These are phyloP conservation scores for Papilionanthe hybrid DNA, from an alignment of 116 monocot genomes.

Conservation along the genomic window DNA sequence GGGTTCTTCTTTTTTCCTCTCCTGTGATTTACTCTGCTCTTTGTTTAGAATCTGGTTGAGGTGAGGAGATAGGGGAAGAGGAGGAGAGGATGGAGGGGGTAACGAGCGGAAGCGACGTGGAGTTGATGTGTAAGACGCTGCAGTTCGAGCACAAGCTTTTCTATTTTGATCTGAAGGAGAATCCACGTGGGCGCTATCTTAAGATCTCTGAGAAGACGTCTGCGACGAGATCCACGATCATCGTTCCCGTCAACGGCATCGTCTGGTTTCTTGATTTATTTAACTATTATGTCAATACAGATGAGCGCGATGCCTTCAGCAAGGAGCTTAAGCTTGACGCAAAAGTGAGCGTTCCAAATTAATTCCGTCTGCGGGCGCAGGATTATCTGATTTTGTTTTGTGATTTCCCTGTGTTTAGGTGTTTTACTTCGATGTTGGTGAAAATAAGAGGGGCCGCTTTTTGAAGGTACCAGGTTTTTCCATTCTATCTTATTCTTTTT, in stretches of 20 bases:
- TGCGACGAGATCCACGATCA: conserved; percentile 44
- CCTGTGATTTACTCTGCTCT: neutral
- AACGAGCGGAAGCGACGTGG: conserved; percentile 29
- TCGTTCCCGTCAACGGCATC: conserved; percentile 33
- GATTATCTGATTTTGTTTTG: neutral
- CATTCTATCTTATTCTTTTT: neutral
- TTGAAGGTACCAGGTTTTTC: conserved; percentile 48
- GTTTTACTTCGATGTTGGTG: conserved; percentile 69
- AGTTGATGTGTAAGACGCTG: conserved; percentile 32
- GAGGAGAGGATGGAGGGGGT: conserved; percentile 18
- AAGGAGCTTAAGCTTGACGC: conserved; percentile 68
- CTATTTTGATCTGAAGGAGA: conserved; percentile 50
- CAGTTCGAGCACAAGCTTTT: conserved; percentile 43
- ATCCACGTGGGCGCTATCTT: conserved; percentile 38
- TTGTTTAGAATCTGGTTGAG: neutral
- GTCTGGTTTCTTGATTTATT: conserved; percentile 39
- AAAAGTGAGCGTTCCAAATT: conserved; percentile 27
- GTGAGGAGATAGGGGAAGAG: neutral
- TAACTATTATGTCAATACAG: conserved; percentile 26
- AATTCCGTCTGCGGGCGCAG: neutral
- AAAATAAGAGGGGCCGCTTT: conserved; percentile 77
- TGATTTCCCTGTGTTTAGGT: conserved; percentile 27
- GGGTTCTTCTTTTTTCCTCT: neutral
- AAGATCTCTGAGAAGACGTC: conserved; percentile 62
- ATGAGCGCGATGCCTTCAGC: conserved; percentile 41